Evolutionary conservation across 306 rosid genomes (phyloP).

Genomic region (Amphicarpaea edgeworthii): DNA sequence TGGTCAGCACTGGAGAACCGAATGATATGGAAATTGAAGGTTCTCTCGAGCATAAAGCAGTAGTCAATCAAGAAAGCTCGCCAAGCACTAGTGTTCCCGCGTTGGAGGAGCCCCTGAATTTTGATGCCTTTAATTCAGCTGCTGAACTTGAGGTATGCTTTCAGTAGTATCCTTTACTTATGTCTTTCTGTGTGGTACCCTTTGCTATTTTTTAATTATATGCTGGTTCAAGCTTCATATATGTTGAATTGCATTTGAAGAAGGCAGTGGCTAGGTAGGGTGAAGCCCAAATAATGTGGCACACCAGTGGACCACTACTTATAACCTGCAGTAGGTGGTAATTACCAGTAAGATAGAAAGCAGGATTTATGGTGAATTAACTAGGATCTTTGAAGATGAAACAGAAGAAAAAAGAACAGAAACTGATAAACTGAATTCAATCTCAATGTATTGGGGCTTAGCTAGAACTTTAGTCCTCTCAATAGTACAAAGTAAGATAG

Average conservation of each 20-base stretch:
- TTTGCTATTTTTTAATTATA: background rate
- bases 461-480: background rate
- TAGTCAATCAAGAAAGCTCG: constrained; percentile 51
- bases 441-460: background rate
- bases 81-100: constrained; percentile 49
- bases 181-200: constrained; percentile 12
- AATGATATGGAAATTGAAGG: constrained; percentile 54
- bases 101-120: constrained; percentile 60
- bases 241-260: constrained; percentile 19
- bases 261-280: background rate
- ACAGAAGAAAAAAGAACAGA: no score
- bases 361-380: no score
- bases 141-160: constrained; percentile 86
- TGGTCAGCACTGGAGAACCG: constrained; percentile 34
- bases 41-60: constrained; percentile 49
- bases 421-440: background rate
- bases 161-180: background rate
- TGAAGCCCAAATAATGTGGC: background rate
- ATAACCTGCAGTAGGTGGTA: background rate
- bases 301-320: background rate
- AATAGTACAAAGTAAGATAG: no score
- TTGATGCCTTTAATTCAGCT: constrained; percentile 72
- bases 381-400: no score
- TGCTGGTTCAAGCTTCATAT: background rate
- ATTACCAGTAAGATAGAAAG: background rate